phyloP scores from a whole-genome alignment of 768 basidiomycete species.

The Udeniomyces megalosporus region DNA sequence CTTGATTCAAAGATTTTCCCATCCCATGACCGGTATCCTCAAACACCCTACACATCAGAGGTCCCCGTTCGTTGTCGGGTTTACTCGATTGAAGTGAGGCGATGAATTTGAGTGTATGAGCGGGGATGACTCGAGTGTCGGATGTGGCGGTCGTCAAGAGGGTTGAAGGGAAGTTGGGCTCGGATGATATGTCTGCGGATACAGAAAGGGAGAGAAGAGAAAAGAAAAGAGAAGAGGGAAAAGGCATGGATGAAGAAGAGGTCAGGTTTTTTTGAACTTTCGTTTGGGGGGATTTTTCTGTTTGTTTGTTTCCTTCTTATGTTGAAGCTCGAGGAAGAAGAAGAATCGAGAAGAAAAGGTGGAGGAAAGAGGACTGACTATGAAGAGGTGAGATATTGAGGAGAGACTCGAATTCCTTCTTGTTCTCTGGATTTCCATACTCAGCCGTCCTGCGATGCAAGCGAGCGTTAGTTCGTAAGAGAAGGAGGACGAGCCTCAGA shows the following conservation, averaged over 20 bases:
- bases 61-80: no score
- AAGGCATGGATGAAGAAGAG: no score
- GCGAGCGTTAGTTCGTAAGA: no score
- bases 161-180: background rate
- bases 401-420: background rate
- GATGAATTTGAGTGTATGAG: conserved; percentile 9
- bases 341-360: no score
- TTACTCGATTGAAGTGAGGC: conserved; percentile 9
- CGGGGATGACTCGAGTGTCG: conserved; percentile 15
- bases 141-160: conserved; percentile 11
- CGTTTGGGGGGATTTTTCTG: no score
- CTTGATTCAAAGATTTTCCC: conserved; percentile 9
- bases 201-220: no score
- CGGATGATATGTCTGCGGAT: background rate
- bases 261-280: no score
- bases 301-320: no score
- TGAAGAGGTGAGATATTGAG: conserved; percentile 12
- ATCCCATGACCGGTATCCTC: conserved; percentile 13
- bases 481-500: background rate
- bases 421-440: conserved; percentile 7
- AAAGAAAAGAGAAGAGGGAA: background rate
- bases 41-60: conserved; percentile 10
- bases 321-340: no score
- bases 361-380: background rate
- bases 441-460: conserved; percentile 10